phyloP scores from a whole-genome alignment of 805 yeast species.

The Zygotorulaspora sp. region DNA sequence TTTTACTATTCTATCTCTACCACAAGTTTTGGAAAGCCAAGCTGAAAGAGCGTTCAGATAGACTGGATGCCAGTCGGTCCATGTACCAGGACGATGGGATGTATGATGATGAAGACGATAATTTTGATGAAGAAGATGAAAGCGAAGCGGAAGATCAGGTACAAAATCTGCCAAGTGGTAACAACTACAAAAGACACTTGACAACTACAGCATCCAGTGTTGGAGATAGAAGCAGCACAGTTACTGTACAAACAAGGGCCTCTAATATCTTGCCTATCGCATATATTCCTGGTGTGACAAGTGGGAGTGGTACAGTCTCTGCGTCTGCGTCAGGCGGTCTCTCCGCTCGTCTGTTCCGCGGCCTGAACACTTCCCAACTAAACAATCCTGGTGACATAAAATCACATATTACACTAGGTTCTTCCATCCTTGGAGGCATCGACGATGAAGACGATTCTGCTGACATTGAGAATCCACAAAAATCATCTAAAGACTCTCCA shows the following conservation, averaged over 20 bases:
- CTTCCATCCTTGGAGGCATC: slow-evolving; percentile 41
- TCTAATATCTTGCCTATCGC: slow-evolving; percentile 89
- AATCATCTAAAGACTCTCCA: slow-evolving; percentile 22
- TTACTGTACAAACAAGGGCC: slow-evolving; percentile 70
- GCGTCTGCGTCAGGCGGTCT: slow-evolving; percentile 1
- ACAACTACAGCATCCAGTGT: slow-evolving; percentile 1
- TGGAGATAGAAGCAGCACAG: slow-evolving; percentile 42
- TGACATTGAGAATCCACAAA: slow-evolving; percentile 32
- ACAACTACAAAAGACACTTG: slow-evolving; percentile 5
- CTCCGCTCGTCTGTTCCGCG: slow-evolving; percentile 10
- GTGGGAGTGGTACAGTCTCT: slow-evolving; percentile 13
- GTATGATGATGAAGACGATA: slow-evolving; percentile 25
- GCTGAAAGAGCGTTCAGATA: slow-evolving; percentile 29
- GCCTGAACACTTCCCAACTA: slow-evolving; percentile 15
- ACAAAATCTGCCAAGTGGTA: slow-evolving; percentile 2
- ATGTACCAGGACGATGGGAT: slow-evolving; percentile 25
- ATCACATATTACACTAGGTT: slow-evolving; percentile 39
- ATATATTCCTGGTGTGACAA: slow-evolving; percentile 87
- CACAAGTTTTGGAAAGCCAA: slow-evolving; percentile 42
- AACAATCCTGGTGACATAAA: slow-evolving; percentile 25
- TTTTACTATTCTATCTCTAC: slow-evolving; percentile 39
- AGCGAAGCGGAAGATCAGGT: slow-evolving; percentile 19
- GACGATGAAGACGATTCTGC: slow-evolving; percentile 41
- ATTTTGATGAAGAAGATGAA: slow-evolving; percentile 18
- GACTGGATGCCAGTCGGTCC: slow-evolving; percentile 22